A percentile compares a stretch with the other conserved stretches of the same genome.
Evolutionary conservation across 495 filamentous ascomycete genomes (phyloP).

Genomic region (Chaetomidium leptoderma): DNA sequence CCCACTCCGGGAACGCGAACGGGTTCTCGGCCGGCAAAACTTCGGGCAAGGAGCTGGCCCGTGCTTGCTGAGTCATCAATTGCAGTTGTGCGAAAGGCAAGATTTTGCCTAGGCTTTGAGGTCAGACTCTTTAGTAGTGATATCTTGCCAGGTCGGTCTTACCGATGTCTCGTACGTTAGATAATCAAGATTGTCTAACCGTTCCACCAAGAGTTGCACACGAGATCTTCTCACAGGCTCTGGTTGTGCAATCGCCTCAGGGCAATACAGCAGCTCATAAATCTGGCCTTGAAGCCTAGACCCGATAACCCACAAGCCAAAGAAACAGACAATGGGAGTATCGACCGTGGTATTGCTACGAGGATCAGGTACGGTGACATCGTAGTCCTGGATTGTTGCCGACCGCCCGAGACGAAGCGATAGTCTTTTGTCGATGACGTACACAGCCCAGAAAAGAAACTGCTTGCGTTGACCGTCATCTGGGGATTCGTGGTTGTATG

Average conservation of each 20-base stretch:
- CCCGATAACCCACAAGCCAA: slow-evolving; percentile 14
- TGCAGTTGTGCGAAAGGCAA: too few relatives aligned
- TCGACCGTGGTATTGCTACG: neutral
- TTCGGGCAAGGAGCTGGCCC: too few relatives aligned
- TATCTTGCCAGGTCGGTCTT: neutral
- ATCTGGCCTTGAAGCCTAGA: slow-evolving; percentile 21
- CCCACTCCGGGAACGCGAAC: too few relatives aligned
- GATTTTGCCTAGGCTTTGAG: too few relatives aligned
- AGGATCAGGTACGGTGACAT: slow-evolving; percentile 44
- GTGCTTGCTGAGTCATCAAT: too few relatives aligned
- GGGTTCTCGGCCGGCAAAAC: too few relatives aligned
- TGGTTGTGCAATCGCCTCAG: slow-evolving; percentile 11
- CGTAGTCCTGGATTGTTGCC: slow-evolving; percentile 56
- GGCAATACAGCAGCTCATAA: slow-evolving; percentile 23
- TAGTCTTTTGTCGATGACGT: slow-evolving; percentile 54
- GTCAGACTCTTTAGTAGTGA: too few relatives aligned
- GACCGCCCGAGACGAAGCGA: slow-evolving; percentile 59
- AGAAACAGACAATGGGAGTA: slow-evolving; percentile 2
- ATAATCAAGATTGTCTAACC: slow-evolving; percentile 3
- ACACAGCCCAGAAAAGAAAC: slow-evolving; percentile 58
- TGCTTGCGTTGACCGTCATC: slow-evolving; percentile 26
- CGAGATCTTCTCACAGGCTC: slow-evolving; percentile 8
- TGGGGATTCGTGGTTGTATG: slow-evolving; percentile 49
- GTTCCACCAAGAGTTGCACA: neutral
- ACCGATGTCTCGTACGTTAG: neutral